Percentiles rank a stretch among this genome's conserved stretches.
These are phyloP conservation scores for Aspergillus nomiae DNA, from an alignment of 2,329 filamentous ascomycete species.

Conservation along the genomic window DNA sequence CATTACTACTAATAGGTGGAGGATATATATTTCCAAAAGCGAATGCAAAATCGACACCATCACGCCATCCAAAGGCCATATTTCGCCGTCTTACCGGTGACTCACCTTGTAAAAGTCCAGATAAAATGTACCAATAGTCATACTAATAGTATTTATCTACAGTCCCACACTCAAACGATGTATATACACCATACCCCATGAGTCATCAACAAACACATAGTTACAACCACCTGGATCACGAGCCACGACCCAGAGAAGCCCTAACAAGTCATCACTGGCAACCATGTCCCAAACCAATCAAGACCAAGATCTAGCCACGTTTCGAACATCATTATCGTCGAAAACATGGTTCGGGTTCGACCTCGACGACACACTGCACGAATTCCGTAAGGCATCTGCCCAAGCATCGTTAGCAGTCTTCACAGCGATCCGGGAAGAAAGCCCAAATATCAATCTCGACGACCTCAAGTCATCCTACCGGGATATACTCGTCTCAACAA, in stretches of 20 bases:
- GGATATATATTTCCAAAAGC: too few species aligned
- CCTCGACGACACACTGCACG: slow-evolving; percentile 53
- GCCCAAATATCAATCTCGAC: slow-evolving; percentile 9
- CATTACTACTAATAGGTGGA: too few species aligned
- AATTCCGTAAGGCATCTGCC: slow-evolving; percentile 46
- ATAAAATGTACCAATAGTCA: too few species aligned
- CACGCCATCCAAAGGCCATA: too few species aligned
- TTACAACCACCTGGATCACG: not conserved
- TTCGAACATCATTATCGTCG: not conserved
- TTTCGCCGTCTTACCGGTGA: too few species aligned
- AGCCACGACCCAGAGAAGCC: not conserved
- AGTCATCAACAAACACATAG: too few species aligned
- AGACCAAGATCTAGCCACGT: too few species aligned
- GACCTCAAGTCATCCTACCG: slow-evolving; percentile 23
- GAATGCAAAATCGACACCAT: too few species aligned
- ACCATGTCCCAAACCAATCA: not conserved
- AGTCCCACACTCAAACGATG: too few species aligned
- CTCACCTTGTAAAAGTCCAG: too few species aligned
- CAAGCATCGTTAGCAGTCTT: slow-evolving; percentile 40
- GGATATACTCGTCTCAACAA: slow-evolving; percentile 41
- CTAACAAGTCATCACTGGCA: not conserved
- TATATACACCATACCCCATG: too few species aligned
- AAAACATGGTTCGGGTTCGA: slow-evolving; percentile 50
- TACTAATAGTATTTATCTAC: too few species aligned
- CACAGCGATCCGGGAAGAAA: slow-evolving; percentile 24